Evolutionary conservation across 2,329 filamentous ascomycete species (phyloP), one percentile per base, ranked within the genome.

Genomic region (Monosporascus sp.): DNA sequence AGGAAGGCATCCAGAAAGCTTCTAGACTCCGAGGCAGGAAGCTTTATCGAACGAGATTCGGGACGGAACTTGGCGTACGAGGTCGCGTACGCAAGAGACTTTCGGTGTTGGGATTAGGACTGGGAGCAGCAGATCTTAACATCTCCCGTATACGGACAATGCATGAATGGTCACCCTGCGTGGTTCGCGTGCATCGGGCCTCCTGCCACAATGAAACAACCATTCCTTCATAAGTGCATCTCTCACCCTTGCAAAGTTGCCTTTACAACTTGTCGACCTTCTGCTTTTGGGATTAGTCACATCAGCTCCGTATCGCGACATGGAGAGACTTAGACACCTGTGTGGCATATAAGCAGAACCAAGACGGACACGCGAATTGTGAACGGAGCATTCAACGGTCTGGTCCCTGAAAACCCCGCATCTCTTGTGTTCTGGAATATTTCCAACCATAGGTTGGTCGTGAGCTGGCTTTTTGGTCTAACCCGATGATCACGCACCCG

Each of bases 1-100:
- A n/a, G 40, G 46, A 45, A 27, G 45, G 50, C 51, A 60, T 57
- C 47, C 50, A 58, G 59, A 58, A 59, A 57, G 40, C 54, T 58
- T 60, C 57, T 59, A 61, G 55, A 63, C 58, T 56, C 49, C 49
- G 49, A 50, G 27, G 49, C 47, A 35, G 31, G 31, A 35, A 35
- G 31, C 11, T 35, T 14, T 35, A 14, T 35, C 31, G 31, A 35
- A 35, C 31, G 31, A 35, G 31, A 35, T 14, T 35, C 11, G 4
- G 6, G 31, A 35, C 5, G 11, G 11, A 35, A 35, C 31, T 14
- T 35, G 31, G 31, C 31, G 31, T 35, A 35, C 31, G 31, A 11
- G 31, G 7, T 31, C 31, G 11, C 11, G 31, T 35, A 35, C 31
- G 31, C 31, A 35, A 35, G 31, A 35, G 11, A 11, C 11, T 35